Evolutionary conservation across 1,284 basidiomycete genomes (phyloP), one percentile per base, ranked within the genome.

Genomic region (Mycena citricolor): DNA sequence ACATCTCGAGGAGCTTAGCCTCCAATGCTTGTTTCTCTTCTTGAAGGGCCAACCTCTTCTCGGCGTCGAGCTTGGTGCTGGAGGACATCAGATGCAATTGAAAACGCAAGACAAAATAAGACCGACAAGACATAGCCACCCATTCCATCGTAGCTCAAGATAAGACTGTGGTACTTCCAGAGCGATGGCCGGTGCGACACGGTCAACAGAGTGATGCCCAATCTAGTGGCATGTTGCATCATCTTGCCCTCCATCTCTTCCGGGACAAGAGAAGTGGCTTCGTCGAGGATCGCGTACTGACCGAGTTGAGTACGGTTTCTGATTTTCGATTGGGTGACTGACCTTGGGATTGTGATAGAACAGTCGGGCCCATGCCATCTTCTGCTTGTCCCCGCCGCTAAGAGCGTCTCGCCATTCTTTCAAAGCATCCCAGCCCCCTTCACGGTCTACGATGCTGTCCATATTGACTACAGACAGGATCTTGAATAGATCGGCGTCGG

Each of bases 281-380:
- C 95, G 61, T 98, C 95, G 32, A 98, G 74, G 42, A 99, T 94
- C 4, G 94, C 95, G 57, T 95, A 98, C 90, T 94, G 44, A 20
- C 34, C 32, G 39, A 51, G 20, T 16, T 39, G 22, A 33, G 35
- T 47, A n/a, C n/a, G n/a, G n/a, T n/a, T n/a, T n/a, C n/a, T 28
- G 43, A 42, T 13, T 42, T 43, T 6, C 5, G 13, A 36, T 20
- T 20, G n/a, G n/a, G n/a, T 2, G 10, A 16, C 64, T 50, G 55
- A 85, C 91, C 75, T 93, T 94, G 14, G 95, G 95, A 53, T 78
- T 76, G 64, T 99, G 95, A 67, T 98, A 99, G 67, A 97, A 99
- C 54, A 99, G 65, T 50, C 95, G 74, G 5, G 94, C 94, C 93
- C 97, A 98, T 0, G 95, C 95, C 51, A 99, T 90, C 64, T 95